Percentiles rank a stretch among this genome's conserved stretches.
Conservation (phyloP, 495 filamentous ascomycete genomes). For the Apodospora peruviana region DNA sequence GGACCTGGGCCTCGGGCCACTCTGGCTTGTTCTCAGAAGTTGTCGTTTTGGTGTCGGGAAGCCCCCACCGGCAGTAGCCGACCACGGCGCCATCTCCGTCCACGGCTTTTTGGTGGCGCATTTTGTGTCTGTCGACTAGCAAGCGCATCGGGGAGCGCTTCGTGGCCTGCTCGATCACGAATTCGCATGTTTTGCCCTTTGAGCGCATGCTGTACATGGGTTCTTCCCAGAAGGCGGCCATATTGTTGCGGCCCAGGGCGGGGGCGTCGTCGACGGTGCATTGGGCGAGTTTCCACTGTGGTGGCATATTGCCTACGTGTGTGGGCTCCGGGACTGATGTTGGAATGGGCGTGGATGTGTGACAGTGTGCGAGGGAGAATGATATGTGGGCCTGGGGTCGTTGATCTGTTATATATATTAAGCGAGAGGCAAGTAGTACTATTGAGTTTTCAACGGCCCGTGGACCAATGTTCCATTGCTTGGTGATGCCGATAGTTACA, state of each 20-base stretch:
- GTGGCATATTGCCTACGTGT: no score
- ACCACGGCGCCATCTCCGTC: not conserved
- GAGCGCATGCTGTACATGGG: constrained; percentile 1
- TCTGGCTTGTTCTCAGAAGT: not conserved
- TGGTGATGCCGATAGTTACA: no score
- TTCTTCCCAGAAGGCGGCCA: constrained; percentile 1
- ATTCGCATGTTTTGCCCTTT: not conserved
- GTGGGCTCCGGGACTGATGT: no score
- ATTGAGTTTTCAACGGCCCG: no score
- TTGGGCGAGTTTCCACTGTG: no score
- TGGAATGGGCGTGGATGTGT: no score
- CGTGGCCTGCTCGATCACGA: not conserved
- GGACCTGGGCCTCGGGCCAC: constrained; percentile 3
- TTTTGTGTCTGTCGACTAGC: not conserved
- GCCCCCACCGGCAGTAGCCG: constrained; percentile 1
- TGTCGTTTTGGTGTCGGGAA: not conserved
- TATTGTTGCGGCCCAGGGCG: constrained; percentile 2
- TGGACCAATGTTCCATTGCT: no score
- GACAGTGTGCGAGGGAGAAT: no score
- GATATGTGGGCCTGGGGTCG: no score
- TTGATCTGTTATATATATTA: no score
- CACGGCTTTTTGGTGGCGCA: constrained; percentile 5
- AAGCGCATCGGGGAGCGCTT: not conserved
- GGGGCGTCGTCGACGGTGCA: not conserved
- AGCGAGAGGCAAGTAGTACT: no score